Conservation (phyloP, 2,329 filamentous ascomycete species). For the Alternaria novae-zelandiae region DNA sequence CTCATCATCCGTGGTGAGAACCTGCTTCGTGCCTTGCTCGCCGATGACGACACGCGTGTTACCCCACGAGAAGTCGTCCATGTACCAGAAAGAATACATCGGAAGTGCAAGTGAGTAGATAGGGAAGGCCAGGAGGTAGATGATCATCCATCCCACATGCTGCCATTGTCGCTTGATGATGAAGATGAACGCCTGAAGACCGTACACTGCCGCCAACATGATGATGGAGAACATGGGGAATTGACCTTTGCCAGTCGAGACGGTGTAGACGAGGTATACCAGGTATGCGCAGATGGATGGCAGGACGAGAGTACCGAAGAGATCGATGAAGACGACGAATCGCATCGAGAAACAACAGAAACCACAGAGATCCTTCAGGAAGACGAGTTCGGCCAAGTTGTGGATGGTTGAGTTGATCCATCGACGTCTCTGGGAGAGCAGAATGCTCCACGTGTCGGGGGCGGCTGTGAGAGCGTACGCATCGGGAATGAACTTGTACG, state of each 20-base stretch:
- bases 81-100: conserved; percentile 99
- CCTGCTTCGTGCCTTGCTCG: conserved; percentile 87
- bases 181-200: conserved; percentile 94
- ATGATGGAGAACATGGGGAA: conserved; percentile 87
- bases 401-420: conserved; percentile 99
- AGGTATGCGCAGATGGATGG: conserved; percentile 89
- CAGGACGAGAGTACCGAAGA: conserved; percentile 89
- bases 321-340: conserved; percentile 93
- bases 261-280: conserved; percentile 82
- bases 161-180: conserved; percentile 98
- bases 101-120: conserved; percentile 92
- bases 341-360: conserved; percentile 99
- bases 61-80: conserved; percentile 98
- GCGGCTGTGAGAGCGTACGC: conserved; percentile 93
- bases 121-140: conserved; percentile 94
- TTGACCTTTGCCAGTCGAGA: conserved; percentile 71
- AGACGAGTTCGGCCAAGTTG: conserved; percentile 90
- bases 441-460: conserved; percentile 89
- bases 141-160: conserved; percentile 99
- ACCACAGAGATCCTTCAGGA: conserved; percentile 91
- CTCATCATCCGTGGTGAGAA: conserved; percentile 83
- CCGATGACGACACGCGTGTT: conserved; percentile 97
- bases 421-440: conserved; percentile 95
- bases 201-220: conserved; percentile 90
- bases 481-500: conserved; percentile 93